phyloP scores from a whole-genome alignment of 768 basidiomycete species.

The Amanita pseudoporphyria region DNA sequence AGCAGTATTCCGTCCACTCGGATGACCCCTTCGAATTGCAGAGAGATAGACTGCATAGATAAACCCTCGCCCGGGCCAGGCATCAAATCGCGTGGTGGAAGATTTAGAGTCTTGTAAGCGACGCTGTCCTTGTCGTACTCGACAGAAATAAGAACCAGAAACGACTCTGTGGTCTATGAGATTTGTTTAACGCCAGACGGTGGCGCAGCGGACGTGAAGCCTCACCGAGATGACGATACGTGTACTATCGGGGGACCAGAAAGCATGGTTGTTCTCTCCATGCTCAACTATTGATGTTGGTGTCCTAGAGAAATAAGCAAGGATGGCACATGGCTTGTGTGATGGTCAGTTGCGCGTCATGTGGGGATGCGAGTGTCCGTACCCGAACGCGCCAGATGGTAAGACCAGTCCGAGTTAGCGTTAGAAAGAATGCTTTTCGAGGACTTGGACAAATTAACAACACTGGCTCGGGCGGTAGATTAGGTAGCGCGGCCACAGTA shows the following conservation, averaged over 20 bases:
- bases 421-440: conserved; percentile 69
- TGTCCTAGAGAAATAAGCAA: conserved; percentile 70
- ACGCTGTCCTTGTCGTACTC: conserved; percentile 38
- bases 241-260: conserved; percentile 80
- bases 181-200: neutral
- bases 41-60: conserved; percentile 53
- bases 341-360: conserved; percentile 5
- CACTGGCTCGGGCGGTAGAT: conserved; percentile 46
- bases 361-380: conserved; percentile 18
- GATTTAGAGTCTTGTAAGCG: conserved; percentile 45
- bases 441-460: conserved; percentile 55
- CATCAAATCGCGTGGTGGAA: conserved; percentile 60
- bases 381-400: conserved; percentile 80
- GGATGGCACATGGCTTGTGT: conserved; percentile 55
- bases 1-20: conserved; percentile 66
- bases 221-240: conserved; percentile 74
- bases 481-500: conserved; percentile 58
- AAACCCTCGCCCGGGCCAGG: conserved; percentile 76
- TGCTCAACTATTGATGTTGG: conserved; percentile 70
- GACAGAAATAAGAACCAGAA: conserved; percentile 66
- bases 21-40: conserved; percentile 77
- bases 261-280: conserved; percentile 64
- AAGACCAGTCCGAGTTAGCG: conserved; percentile 60
- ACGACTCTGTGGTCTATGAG: conserved; percentile 70
- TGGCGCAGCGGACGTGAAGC: conserved; percentile 2